Percentiles rank a stretch among this genome's conserved stretches.
Evolutionary conservation across 257 asterid species (phyloP).

Genomic region (Solanum bukasovii): DNA sequence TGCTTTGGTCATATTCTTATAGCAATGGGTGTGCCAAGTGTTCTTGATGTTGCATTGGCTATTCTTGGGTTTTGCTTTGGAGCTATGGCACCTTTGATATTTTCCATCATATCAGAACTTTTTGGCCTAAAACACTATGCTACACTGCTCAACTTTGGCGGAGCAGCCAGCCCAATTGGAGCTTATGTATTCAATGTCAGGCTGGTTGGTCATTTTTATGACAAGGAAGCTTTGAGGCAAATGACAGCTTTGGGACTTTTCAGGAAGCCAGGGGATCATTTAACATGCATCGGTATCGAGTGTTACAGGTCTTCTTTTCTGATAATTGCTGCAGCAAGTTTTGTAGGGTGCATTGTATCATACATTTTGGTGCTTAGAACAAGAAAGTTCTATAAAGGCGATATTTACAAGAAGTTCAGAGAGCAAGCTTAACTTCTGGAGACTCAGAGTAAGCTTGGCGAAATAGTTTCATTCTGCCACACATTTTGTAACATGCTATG

Average conservation of each 20-base stretch:
- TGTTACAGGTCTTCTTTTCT: slow-evolving; percentile 52
- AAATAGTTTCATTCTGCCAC: not conserved
- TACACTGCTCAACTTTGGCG: slow-evolving; percentile 56
- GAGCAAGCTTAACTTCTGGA: slow-evolving; percentile 10
- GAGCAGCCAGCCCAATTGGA: slow-evolving; percentile 16
- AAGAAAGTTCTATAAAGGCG: slow-evolving; percentile 55
- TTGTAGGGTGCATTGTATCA: slow-evolving; percentile 54
- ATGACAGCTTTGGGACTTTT: not conserved
- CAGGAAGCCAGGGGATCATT: slow-evolving; percentile 27
- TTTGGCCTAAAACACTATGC: slow-evolving; percentile 73
- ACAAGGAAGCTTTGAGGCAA: slow-evolving; percentile 4
- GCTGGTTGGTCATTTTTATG: slow-evolving; percentile 7
- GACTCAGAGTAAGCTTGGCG: not conserved
- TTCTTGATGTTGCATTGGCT: slow-evolving; percentile 58
- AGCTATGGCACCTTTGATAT: slow-evolving; percentile 69
- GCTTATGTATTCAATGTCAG: slow-evolving; percentile 7
- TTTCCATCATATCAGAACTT: slow-evolving; percentile 64
- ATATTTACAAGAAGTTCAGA: slow-evolving; percentile 55
- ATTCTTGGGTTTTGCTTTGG: slow-evolving; percentile 78
- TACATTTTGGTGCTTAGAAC: slow-evolving; percentile 49
- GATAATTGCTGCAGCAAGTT: slow-evolving; percentile 49
- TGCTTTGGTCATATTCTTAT: slow-evolving; percentile 53
- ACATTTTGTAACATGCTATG: not conserved
- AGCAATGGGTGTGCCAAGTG: slow-evolving; percentile 44
- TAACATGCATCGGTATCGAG: slow-evolving; percentile 41